Evolutionary conservation across 441 rosid species (phyloP).

Genomic region (Adansonia gregorii): DNA sequence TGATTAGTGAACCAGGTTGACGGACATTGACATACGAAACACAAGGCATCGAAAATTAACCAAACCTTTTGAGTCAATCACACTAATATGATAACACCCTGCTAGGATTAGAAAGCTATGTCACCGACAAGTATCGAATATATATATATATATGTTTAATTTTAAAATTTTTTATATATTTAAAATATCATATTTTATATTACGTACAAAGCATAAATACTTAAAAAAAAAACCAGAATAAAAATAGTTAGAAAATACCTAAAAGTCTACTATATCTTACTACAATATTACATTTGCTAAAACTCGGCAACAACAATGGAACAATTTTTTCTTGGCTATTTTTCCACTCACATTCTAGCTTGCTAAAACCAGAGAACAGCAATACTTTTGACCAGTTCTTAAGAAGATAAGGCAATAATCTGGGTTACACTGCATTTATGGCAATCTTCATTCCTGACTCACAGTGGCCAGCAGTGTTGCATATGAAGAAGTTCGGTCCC

Average conservation of each 20-base stretch:
- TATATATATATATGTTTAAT: no score
- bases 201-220: not conserved
- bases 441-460: slow-evolving; percentile 56
- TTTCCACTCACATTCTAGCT: not conserved
- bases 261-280: not conserved
- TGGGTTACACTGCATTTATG: slow-evolving; percentile 36
- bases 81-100: no score
- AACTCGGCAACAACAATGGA: not conserved
- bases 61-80: not conserved
- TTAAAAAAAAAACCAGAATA: no score
- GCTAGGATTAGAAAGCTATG: no score
- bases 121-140: not conserved
- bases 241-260: no score
- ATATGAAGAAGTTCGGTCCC: slow-evolving; percentile 54
- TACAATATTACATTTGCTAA: not conserved
- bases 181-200: no score
- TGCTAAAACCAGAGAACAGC: not conserved
- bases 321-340: not conserved
- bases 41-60: not conserved
- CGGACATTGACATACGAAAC: not conserved
- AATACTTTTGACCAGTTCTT: not conserved
- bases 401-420: not conserved
- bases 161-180: no score
- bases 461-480: slow-evolving; percentile 49
- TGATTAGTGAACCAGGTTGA: not conserved